Evolutionary conservation across 768 basidiomycete genomes (phyloP).

Genomic region (Dentipellis fragilis): DNA sequence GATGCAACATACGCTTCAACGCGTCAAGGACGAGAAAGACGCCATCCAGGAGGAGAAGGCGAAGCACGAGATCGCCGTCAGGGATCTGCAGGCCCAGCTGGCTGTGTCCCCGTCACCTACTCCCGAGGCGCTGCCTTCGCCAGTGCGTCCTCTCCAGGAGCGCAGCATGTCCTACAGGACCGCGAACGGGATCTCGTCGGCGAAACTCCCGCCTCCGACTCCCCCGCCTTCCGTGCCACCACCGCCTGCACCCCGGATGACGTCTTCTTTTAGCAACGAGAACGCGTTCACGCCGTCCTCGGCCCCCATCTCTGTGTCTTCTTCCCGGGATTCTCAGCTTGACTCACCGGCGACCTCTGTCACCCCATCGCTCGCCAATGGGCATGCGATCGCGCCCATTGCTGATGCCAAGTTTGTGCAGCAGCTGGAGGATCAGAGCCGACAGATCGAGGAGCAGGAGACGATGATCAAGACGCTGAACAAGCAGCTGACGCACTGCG

Average conservation of each 20-base stretch:
- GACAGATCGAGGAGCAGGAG: constrained; percentile 75
- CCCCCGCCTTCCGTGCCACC: constrained; percentile 85
- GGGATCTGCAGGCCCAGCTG: constrained; percentile 71
- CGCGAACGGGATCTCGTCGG: constrained; percentile 50
- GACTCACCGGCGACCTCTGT: constrained; percentile 53
- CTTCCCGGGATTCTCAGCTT: constrained; percentile 54
- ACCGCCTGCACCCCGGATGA: constrained; percentile 60
- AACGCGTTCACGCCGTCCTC: constrained; percentile 45
- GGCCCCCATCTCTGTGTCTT: constrained; percentile 39
- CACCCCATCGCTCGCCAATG: constrained; percentile 24
- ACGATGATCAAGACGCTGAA: constrained; percentile 90
- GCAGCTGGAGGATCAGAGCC: constrained; percentile 64
- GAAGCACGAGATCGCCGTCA: constrained; percentile 56
- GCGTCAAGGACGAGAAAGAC: constrained; percentile 77
- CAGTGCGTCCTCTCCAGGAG: constrained; percentile 39
- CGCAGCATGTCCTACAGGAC: constrained; percentile 40
- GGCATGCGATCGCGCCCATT: constrained; percentile 19
- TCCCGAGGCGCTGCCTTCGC: constrained; percentile 37
- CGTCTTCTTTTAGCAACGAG: constrained; percentile 43
- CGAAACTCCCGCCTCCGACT: constrained; percentile 79
- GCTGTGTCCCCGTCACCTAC: constrained; percentile 36
- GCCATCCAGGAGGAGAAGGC: constrained; percentile 60
- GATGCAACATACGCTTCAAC: constrained; percentile 67
- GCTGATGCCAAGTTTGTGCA: constrained; percentile 46
- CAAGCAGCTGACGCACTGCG: constrained; percentile 89